phyloP scores from a whole-genome alignment of 768 basidiomycete species.

The Hygrocybe coccinea region DNA sequence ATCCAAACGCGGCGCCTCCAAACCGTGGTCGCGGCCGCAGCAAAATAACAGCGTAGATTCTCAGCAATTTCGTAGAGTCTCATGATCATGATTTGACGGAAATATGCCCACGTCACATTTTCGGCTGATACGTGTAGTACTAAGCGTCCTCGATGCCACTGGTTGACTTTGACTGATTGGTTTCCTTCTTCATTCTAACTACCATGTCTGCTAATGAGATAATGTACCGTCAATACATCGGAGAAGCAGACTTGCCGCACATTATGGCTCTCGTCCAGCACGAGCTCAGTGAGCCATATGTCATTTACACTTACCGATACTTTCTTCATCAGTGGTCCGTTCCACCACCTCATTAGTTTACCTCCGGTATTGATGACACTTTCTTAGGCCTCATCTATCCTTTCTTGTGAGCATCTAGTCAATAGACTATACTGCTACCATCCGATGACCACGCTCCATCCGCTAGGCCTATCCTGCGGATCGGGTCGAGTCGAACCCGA shows the following conservation, averaged over 20 bases:
- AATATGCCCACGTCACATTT: too few species aligned
- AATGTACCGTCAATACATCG: constrained; percentile 66
- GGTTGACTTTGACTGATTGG: too few species aligned
- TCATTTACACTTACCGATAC: constrained; percentile 94
- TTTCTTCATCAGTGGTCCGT: constrained; percentile 94
- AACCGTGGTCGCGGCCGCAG: too few species aligned
- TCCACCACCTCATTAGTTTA: constrained; percentile 12
- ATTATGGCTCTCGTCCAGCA: constrained; percentile 86
- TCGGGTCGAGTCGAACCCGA: constrained; percentile 45
- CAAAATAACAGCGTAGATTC: too few species aligned
- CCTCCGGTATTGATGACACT: constrained; percentile 12
- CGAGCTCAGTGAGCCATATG: constrained; percentile 94
- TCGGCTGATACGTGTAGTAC: too few species aligned
- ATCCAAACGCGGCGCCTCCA: too few species aligned
- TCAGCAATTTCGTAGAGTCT: too few species aligned
- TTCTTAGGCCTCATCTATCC: constrained; percentile 77
- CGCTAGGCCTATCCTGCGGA: constrained; percentile 61
- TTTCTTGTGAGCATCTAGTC: constrained; percentile 53
- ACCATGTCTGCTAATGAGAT: constrained; percentile 35
- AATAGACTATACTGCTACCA: neutral
- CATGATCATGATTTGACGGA: too few species aligned
- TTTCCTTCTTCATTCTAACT: neutral
- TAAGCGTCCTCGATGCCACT: too few species aligned
- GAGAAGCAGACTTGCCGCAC: constrained; percentile 72
- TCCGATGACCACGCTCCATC: neutral